phyloP scores from a whole-genome alignment of 768 basidiomycete genomes.

The Termitomyces heimii region DNA sequence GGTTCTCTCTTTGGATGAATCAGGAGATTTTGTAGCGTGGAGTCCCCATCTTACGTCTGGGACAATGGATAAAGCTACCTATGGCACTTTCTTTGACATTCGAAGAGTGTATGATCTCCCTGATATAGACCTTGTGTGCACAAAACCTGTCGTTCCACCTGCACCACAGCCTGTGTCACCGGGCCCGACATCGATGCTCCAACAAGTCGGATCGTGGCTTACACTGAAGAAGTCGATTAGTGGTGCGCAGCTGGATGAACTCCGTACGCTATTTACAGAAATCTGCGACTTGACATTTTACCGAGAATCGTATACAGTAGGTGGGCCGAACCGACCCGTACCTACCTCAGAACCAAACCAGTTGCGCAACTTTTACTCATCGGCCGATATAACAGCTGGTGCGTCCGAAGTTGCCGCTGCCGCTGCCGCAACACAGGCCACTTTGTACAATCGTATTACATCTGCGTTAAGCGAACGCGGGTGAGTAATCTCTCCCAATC shows the following conservation, averaged over 20 bases:
- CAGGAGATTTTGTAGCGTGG: constrained; percentile 51
- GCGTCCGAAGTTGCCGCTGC: constrained; percentile 14
- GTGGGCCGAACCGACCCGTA: constrained; percentile 57
- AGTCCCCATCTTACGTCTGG: constrained; percentile 26
- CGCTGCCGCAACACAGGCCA: constrained; percentile 26
- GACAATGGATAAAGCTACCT: constrained; percentile 31
- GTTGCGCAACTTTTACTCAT: neutral
- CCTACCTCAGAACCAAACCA: constrained; percentile 24
- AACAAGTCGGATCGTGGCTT: constrained; percentile 43
- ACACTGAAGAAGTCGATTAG: constrained; percentile 42
- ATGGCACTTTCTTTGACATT: constrained; percentile 56
- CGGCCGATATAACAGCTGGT: constrained; percentile 5
- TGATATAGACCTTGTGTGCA: constrained; percentile 43
- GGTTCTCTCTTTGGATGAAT: constrained; percentile 16
- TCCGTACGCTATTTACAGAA: constrained; percentile 35
- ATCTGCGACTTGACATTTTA: neutral
- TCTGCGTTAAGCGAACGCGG: constrained; percentile 60
- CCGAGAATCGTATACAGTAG: constrained; percentile 36
- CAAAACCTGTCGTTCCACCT: constrained; percentile 37
- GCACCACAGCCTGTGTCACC: constrained; percentile 59
- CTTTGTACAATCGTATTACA: constrained; percentile 39
- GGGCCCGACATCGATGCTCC: constrained; percentile 47
- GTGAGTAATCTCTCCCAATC: constrained; percentile 28
- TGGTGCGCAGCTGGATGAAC: constrained; percentile 53
- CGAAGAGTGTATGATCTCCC: constrained; percentile 45